Conservation (phyloP, 257 asterid genomes). For the Primulina huaijiensis region DNA sequence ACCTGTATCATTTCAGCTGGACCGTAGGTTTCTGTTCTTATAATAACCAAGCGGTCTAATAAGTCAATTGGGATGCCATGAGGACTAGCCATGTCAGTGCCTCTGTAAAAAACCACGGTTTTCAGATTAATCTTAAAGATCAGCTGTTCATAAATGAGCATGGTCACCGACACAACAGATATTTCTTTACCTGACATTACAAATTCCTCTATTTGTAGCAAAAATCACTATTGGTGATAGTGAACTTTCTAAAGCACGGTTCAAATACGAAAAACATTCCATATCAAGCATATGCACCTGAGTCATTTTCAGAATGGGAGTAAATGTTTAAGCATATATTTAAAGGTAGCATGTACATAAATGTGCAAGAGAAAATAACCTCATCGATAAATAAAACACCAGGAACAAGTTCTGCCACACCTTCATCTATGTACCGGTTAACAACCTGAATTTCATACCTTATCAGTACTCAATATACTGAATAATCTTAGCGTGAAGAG, state of each 20-base stretch:
- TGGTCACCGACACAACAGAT: neutral
- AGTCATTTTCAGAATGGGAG: conserved; percentile 16
- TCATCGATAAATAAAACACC: conserved; percentile 93
- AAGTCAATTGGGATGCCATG: conserved; percentile 96
- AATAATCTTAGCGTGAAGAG: neutral
- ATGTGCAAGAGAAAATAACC: conserved; percentile 35
- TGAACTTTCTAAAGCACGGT: conserved; percentile 87
- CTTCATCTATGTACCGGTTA: conserved; percentile 88
- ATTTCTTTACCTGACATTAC: conserved; percentile 67
- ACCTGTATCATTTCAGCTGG: conserved; percentile 99
- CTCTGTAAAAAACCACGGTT: conserved; percentile 45
- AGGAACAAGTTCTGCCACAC: conserved; percentile 94
- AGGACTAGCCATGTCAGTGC: conserved; percentile 93
- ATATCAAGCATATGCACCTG: conserved; percentile 97
- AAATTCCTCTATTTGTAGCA: conserved; percentile 89
- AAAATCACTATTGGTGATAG: conserved; percentile 89
- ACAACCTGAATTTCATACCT: conserved; percentile 56
- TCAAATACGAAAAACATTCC: conserved; percentile 90
- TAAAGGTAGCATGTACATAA: conserved; percentile 1
- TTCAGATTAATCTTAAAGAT: neutral
- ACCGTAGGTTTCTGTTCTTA: conserved; percentile 90
- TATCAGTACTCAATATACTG: neutral
- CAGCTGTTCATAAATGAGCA: neutral
- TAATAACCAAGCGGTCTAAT: conserved; percentile 82
- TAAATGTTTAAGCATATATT: conserved; percentile 1